Conservation (phyloP, 2,329 filamentous ascomycete species). For the Microsporum canis region DNA sequence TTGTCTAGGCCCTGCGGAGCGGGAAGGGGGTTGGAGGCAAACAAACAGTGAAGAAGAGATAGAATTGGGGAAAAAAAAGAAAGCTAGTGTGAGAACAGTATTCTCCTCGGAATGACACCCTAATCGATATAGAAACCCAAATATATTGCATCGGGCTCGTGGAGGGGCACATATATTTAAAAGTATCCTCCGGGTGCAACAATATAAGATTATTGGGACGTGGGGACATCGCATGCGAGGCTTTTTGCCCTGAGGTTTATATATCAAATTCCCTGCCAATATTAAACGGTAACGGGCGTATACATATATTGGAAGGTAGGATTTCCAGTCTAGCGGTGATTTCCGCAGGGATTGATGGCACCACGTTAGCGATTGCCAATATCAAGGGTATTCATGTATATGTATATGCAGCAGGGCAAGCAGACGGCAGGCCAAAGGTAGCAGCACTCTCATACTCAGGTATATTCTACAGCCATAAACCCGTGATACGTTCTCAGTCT, state of each 20-base stretch:
- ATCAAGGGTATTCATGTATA: background rate
- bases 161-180: background rate
- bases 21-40: background rate
- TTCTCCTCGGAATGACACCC: constrained; percentile 3
- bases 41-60: background rate
- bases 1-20: background rate
- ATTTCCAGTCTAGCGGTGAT: constrained; percentile 1
- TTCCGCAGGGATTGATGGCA: background rate
- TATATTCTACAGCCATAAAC: background rate
- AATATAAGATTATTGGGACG: constrained; percentile 1
- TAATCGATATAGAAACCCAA: background rate
- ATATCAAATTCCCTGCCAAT: background rate
- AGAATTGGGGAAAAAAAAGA: background rate
- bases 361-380: background rate
- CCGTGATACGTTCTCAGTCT: background rate
- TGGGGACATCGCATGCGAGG: background rate
- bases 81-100: background rate
- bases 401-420: background rate
- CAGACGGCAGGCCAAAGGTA: background rate
- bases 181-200: background rate
- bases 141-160: background rate
- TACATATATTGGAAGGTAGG: background rate
- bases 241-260: background rate
- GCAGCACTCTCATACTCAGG: background rate
- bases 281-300: background rate